Conservation (phyloP, 768 basidiomycete genomes). For the Trametes gibbosa region DNA sequence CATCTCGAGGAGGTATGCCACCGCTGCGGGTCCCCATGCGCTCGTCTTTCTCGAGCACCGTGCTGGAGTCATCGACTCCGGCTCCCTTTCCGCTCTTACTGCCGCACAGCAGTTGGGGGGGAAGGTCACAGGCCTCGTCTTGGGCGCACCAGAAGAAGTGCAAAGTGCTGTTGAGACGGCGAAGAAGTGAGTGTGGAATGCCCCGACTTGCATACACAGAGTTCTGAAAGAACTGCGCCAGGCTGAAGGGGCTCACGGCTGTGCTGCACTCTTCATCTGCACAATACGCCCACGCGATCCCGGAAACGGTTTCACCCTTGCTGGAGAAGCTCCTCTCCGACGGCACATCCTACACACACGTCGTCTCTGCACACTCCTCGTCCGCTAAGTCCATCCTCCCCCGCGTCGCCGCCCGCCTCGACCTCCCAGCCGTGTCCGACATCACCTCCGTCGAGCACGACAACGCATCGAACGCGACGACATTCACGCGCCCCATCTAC, state of each 20-base stretch:
- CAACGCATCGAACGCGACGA: slow-evolving; percentile 65
- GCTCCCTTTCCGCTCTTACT: slow-evolving; percentile 86
- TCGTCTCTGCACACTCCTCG: slow-evolving; percentile 90
- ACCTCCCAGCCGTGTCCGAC: slow-evolving; percentile 89
- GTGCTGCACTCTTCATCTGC: slow-evolving; percentile 70
- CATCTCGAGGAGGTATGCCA: slow-evolving; percentile 51
- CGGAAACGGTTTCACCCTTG: slow-evolving; percentile 81
- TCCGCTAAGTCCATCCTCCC: slow-evolving; percentile 91
- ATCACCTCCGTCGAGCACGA: slow-evolving; percentile 82
- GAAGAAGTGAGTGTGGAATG: slow-evolving; percentile 61
- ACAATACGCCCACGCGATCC: slow-evolving; percentile 64
- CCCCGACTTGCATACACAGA: background rate
- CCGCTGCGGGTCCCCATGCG: slow-evolving; percentile 61
- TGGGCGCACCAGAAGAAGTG: slow-evolving; percentile 69
- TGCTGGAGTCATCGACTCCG: slow-evolving; percentile 76
- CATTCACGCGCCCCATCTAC: slow-evolving; percentile 92
- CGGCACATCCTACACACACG: slow-evolving; percentile 75
- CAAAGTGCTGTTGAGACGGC: slow-evolving; percentile 65
- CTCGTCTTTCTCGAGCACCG: slow-evolving; percentile 91
- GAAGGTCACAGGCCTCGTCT: slow-evolving; percentile 74
- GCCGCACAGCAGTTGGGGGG: slow-evolving; percentile 88
- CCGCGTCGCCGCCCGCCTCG: slow-evolving; percentile 85
- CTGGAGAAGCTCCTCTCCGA: slow-evolving; percentile 70
- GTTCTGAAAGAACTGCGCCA: slow-evolving; percentile 27
- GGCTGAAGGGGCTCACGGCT: slow-evolving; percentile 64